Evolutionary conservation across 331 rosid species (phyloP).

Genomic region (Ulmus americana): DNA sequence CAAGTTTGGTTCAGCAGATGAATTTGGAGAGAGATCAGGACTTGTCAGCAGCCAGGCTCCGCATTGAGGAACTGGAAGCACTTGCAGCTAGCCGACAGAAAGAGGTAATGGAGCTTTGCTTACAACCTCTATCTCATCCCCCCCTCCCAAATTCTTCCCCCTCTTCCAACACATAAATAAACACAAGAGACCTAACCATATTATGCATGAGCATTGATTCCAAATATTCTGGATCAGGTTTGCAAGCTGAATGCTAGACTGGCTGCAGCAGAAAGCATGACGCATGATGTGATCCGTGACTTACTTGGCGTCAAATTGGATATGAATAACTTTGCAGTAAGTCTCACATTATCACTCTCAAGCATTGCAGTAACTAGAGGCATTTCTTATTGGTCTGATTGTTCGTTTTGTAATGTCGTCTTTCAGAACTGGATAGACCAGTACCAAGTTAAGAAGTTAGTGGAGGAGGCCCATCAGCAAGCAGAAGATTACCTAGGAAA

Average conservation of each 20-base stretch:
- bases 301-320: conserved; percentile 90
- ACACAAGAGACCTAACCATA: not conserved
- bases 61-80: conserved; percentile 70
- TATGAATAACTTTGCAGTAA: conserved; percentile 85
- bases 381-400: conserved; percentile 28
- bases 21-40: conserved; percentile 86
- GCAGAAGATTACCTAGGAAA: conserved; percentile 55
- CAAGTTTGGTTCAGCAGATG: conserved; percentile 85
- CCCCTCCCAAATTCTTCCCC: not conserved
- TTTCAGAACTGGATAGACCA: conserved; percentile 67
- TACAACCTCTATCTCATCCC: not conserved
- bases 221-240: conserved; percentile 43
- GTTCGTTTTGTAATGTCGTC: conserved; percentile 25
- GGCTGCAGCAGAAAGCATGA: conserved; percentile 92
- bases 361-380: conserved; percentile 11
- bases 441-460: conserved; percentile 56
- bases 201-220: conserved; percentile 6
- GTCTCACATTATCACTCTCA: conserved; percentile 28
- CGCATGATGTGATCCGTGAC: conserved; percentile 96
- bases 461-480: conserved; percentile 65
- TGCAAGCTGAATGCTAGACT: conserved; percentile 75
- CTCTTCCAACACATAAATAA: not conserved
- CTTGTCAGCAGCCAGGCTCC: conserved; percentile 53
- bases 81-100: conserved; percentile 64
- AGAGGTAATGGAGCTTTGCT: conserved; percentile 42